Evolutionary conservation across 129 eudicot genomes (phyloP), one percentile per base, ranked within the genome.

Genomic region (Helichrysum umbraculigerum): DNA sequence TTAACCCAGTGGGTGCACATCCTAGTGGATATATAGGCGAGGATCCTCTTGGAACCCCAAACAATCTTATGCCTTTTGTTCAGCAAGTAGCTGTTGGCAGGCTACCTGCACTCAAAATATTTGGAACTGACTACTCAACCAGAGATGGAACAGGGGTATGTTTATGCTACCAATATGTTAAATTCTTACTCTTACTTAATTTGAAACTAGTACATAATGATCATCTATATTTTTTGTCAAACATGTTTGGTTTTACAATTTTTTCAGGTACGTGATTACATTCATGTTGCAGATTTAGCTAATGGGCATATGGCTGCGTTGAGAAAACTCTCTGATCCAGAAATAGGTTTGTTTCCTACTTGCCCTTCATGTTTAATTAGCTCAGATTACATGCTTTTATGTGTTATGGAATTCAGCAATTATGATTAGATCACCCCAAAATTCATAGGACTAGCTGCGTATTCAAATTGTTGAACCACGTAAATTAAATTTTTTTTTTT

Each of bases 31-130:
- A 76, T 76, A 91, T 95, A 33, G 99, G 99, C 69, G 97, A 94
- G 73, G 99, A 95, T 82, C 99, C 99, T 21, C 86, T 88, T 6
- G 99, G 99, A 19, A 73, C 86, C 42, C 99, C 99, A 51, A 95
- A 95, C 82, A 95, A 95, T 82, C 99, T 95, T 19, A 95, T 95
- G 99, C 99, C 99, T 28, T 95, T 73, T 83, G 94, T 91, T 68
- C 99, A 95, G 57, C 99, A 95, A 91, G 96, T 95, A n/a, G 99
- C 97, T 65, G 99, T 95, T 81, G 99, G 96, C 65, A 89, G 99
- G 84, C 66, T 87, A 47, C 88, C 96, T 58, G 90, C 89, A 7
- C 84, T 95, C 6, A 87, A 90, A 57, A 87, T 95, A 71, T 91
- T 76, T 72, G 99, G 99, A 81, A 87, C 88, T 22, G 92, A 95